Base-by-base conservation (phyloP, 164 flowering plant genomes). In the Magnolia sinica region DNA sequence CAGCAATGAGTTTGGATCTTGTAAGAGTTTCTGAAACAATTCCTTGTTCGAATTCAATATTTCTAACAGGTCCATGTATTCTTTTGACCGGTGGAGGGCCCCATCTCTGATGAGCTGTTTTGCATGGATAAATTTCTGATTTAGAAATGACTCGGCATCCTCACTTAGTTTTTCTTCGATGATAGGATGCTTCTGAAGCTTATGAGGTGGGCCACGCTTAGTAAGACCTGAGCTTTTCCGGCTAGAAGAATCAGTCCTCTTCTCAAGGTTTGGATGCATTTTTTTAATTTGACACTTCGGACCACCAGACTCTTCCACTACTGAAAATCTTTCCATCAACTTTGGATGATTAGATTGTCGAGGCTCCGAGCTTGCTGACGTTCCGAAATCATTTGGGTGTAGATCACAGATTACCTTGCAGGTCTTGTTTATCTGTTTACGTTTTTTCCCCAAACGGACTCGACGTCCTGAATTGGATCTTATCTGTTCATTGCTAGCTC, bases 31-130 rank as follows among this genome's bases (percentile, higher is more conserved):
- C 31, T 83, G 22, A 75, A 88, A 87, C 27, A 88, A 70, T 73
- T 88, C 90, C 78, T 84, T 87, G 76, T 90, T 87, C 55, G 87
- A 81, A 80, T 86, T 81, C 63, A 90, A 29, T 68, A 87, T 80
- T 84, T 88, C 87, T 74, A 92, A 80, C 9, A 90, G 91, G 82
- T 90, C 89, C 82, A 78, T 76, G 45, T 91, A 81, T 52, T 91
- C 94, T 79, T 87, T 81, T 10, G 89, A 82, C 63, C 76, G 80
- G 19, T 76, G 84, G 64, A 70, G 14, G 27, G 83, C 82, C 64
- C 82, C 87, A 76, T 81, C 87, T 70, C 79, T 87, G 27, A 73
- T 64, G 37, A 76, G 81, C 58, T 79, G 75, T 72, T 84, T 84
- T 24, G 84, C 87, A 76, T 82, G 76, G 50, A 69, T 63, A 22